Conservation (phyloP, 2,329 filamentous ascomycete genomes). For the Apiospora marii region DNA sequence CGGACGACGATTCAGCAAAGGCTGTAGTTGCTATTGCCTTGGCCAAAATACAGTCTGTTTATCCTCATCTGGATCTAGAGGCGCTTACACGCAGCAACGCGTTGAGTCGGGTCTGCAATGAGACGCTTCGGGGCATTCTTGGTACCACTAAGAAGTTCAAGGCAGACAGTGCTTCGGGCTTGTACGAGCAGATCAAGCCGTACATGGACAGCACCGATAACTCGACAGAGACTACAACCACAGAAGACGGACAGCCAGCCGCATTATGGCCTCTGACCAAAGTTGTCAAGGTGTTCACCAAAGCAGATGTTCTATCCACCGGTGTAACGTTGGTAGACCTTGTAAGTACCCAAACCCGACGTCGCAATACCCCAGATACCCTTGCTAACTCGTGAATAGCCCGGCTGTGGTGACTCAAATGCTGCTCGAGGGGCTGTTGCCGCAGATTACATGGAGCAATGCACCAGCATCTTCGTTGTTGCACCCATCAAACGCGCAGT, state of each 20-base stretch:
- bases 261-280: slow-evolving; percentile 52
- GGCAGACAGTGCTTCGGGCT: neutral
- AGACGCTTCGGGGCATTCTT: slow-evolving; percentile 48
- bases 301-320: slow-evolving; percentile 57
- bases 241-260: neutral
- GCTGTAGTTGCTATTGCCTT: slow-evolving; percentile 39
- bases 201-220: slow-evolving; percentile 66
- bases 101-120: slow-evolving; percentile 51
- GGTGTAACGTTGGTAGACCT: slow-evolving; percentile 65
- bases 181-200: slow-evolving; percentile 46
- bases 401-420: slow-evolving; percentile 67
- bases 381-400: slow-evolving; percentile 34
- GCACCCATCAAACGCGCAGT: slow-evolving; percentile 67
- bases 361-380: no score
- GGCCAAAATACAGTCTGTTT: slow-evolving; percentile 40
- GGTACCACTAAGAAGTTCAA: neutral
- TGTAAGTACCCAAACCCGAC: no score
- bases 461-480: slow-evolving; percentile 63
- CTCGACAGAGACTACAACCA: neutral
- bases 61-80: slow-evolving; percentile 38
- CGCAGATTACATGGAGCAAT: slow-evolving; percentile 66
- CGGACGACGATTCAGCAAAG: slow-evolving; percentile 32
- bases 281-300: slow-evolving; percentile 55
- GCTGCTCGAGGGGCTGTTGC: slow-evolving; percentile 65
- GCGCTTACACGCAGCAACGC: no score